A percentile compares a stretch with the other conserved stretches of the same genome.
Evolutionary conservation across 257 asterid genomes (phyloP).

Genomic region (Misopates orontium): DNA sequence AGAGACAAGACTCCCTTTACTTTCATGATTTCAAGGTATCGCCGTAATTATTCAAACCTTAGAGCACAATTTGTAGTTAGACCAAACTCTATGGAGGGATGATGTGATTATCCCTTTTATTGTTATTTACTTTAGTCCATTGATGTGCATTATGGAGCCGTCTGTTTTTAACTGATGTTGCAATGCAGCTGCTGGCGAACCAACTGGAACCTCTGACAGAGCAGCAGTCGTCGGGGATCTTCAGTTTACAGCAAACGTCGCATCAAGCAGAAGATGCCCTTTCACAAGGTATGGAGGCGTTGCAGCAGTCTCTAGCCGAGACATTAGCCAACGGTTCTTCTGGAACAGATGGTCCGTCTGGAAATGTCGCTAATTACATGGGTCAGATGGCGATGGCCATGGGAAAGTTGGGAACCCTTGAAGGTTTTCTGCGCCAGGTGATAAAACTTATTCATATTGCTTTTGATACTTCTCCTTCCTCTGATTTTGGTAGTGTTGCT

Average conservation of each 20-base stretch:
- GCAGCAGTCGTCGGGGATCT: constrained; percentile 66
- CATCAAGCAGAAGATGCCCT: constrained; percentile 98
- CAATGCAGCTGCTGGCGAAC: constrained; percentile 68
- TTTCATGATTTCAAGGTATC: too few species aligned
- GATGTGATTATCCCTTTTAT: too few species aligned
- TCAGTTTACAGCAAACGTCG: constrained; percentile 75
- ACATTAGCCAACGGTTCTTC: constrained; percentile 74
- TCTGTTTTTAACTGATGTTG: constrained; percentile 22
- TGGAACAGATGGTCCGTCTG: constrained; percentile 64
- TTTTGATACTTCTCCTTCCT: background rate
- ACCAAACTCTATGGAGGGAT: too few species aligned
- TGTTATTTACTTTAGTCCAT: too few species aligned
- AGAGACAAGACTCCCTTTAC: too few species aligned
- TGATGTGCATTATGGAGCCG: background rate
- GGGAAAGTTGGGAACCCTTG: constrained; percentile 94
- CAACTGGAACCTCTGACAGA: constrained; percentile 93
- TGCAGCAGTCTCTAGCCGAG: constrained; percentile 88
- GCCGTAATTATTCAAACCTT: too few species aligned
- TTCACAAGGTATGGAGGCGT: constrained; percentile 91
- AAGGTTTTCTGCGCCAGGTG: constrained; percentile 87
- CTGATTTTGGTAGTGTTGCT: too few species aligned
- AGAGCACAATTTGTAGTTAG: too few species aligned
- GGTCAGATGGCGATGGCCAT: constrained; percentile 99
- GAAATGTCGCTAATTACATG: constrained; percentile 90
- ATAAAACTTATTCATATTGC: background rate